Evolutionary conservation across 176 grass and related monocot species (phyloP), one percentile per base, ranked within the genome.

Genomic region (Neostapfia colusana): DNA sequence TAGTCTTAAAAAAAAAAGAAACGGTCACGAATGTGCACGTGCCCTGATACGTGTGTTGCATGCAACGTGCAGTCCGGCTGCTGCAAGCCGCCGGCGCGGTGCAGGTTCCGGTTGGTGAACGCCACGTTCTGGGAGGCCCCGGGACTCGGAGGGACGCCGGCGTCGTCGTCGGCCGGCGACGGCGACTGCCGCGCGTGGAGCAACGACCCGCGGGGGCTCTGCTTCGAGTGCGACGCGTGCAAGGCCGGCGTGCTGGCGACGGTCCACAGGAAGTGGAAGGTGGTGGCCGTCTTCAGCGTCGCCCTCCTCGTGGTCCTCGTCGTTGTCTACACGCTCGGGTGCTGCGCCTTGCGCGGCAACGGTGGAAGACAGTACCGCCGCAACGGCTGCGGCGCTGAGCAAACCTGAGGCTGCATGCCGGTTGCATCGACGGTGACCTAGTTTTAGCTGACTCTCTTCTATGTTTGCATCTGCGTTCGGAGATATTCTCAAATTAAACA

Each of bases 211-310:
- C 39, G 39, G 15, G 72, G 78, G 36, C 79, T 95, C 31, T 95
- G 92, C 76, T 95, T 89, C 63, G 68, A 62, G 40, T 91, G 92
- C 77, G 85, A 95, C 43, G 85, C 89, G 0, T 95, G 92, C 89
- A 89, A 91, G 80, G 84, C 74, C 16, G 89, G 86, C 58, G 86
- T 89, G 75, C 75, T 96, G 40, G 89, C 82, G 23, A 92, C 81
- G 10, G 63, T 81, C 35, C 83, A 81, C 75, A 80, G 18, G 37
- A 96, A 85, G 77, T 96, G 92, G 92, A 91, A 85, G 78, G 60
- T 24, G 8, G 75, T 76, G 15, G 69, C 77, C 17, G 45, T 82
- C 70, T 21, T 65, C 8, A 87, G 89, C 46, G 11, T 66, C 5
- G 81, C 45, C 18, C 57, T 89, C 38, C 71, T 96, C 59, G 43